Conservation (phyloP, 164 flowering plant species). For the Stephania japonica region DNA sequence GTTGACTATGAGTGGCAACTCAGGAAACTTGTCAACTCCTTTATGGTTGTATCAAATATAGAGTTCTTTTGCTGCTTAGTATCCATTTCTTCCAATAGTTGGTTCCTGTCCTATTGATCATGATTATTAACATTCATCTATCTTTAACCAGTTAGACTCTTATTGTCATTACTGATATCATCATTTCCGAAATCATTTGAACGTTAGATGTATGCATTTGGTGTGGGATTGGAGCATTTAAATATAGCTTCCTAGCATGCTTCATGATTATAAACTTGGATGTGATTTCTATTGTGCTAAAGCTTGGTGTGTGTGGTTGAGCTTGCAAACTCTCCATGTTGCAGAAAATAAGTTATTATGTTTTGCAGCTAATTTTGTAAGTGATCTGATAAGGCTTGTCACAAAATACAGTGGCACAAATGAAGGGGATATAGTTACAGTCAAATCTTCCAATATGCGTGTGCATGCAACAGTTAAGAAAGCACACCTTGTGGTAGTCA, state of each 20-base stretch:
- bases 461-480: conserved; percentile 37
- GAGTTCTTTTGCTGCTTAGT: neutral
- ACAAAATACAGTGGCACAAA: conserved; percentile 65
- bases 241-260: neutral
- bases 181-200: neutral
- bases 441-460: conserved; percentile 45
- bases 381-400: conserved; percentile 1
- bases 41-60: neutral
- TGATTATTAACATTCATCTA: neutral
- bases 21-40: neutral
- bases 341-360: neutral
- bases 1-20: neutral
- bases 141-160: neutral
- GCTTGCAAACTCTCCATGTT: neutral
- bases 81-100: neutral
- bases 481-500: conserved; percentile 79
- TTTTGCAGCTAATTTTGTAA: neutral
- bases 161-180: neutral
- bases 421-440: conserved; percentile 59
- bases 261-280: neutral
- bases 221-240: neutral
- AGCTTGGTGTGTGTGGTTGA: neutral
- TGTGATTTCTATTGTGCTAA: neutral
- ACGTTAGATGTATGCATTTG: neutral
- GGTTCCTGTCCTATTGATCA: neutral